Base-by-base conservation (phyloP, 371 early-diverging fungal genomes). In the Mortierella sp. region DNA sequence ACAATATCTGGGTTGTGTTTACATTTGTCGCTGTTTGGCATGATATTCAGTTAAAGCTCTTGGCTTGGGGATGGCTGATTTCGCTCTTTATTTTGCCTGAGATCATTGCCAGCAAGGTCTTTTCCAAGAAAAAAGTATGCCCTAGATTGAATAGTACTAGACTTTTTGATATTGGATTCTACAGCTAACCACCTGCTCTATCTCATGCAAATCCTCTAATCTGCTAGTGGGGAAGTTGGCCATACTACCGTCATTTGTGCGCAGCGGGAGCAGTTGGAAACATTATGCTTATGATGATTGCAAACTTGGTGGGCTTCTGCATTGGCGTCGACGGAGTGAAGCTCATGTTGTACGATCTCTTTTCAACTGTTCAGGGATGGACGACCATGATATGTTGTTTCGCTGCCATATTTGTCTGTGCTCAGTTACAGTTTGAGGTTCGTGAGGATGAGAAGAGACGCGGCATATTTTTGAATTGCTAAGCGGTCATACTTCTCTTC, bases 11-110 rank as follows among this genome's bases (percentile, higher is more conserved):
- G 85, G 83, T 92, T 0, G 88, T 95, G 0, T 98, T 98, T 79
- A 96, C 97, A 0, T 98, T 97, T 89, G 98, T 98, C 15, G 98
- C 97, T 3, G 67, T 97, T 7, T 98, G 98, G 98, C 98, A 98
- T 85, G 98, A 98, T 72, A 92, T 96, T 58, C 86, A 92, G n/a
- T 72, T 96, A 67, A 87, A 88, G 38, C 82, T 97, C 21, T 76
- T 97, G 65, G 94, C 94, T 9, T 98, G 98, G 98, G 96, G 95
- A 8, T 97, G 97, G 97, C 83, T 97, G 13, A 93, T 98, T 50
- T 89, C 89, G 4, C 69, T 96, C 32, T 92, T 97, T 67, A 89
- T 98, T 40, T 50, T 97, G 55, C 98, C 98, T 3, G 97, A 98
- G 80, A 85, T 91, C 8, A 68, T 96, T 36, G 89, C 90, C 15